These are phyloP conservation scores for Aspergillus fumigatiaffinis DNA, from an alignment of 2,329 filamentous ascomycete species.

Conservation along the genomic window DNA sequence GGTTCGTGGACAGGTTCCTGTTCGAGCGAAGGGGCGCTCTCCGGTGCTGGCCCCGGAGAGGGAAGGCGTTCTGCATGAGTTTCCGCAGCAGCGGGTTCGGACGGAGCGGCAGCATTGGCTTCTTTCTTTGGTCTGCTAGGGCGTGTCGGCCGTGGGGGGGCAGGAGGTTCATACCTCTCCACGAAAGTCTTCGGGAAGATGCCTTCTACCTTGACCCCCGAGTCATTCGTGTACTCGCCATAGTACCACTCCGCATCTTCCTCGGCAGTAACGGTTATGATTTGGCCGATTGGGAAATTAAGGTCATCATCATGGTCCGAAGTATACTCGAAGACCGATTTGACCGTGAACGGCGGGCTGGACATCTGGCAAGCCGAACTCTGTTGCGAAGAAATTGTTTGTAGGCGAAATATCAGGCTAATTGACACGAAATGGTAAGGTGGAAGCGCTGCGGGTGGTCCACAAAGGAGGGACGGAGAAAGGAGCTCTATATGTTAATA, in stretches of 20 bases:
- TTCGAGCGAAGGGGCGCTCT: conserved; percentile 20
- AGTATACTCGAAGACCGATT: conserved; percentile 89
- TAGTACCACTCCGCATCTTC: conserved; percentile 94
- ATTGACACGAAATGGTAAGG: background rate
- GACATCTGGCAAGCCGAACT: conserved; percentile 55
- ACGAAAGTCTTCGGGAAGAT: conserved; percentile 97
- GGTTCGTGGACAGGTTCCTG: conserved; percentile 18
- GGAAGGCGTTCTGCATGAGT: conserved; percentile 28
- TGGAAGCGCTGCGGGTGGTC: background rate
- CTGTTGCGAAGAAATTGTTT: conserved; percentile 16
- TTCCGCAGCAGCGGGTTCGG: conserved; percentile 22
- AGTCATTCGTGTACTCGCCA: conserved; percentile 77
- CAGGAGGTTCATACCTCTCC: conserved; percentile 87
- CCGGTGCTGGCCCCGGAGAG: conserved; percentile 32
- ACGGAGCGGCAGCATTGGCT: conserved; percentile 35
- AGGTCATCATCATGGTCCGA: conserved; percentile 95
- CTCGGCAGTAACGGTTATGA: conserved; percentile 89
- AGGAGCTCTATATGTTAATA: background rate
- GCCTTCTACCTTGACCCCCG: conserved; percentile 72
- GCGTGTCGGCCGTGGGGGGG: conserved; percentile 79
- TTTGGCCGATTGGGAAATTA: conserved; percentile 75
- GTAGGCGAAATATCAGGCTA: background rate
- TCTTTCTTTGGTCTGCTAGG: conserved; percentile 66
- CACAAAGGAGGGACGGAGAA: background rate
- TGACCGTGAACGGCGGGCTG: conserved; percentile 79